phyloP scores from a whole-genome alignment of 768 basidiomycete genomes.

The Mycena epipterygia region DNA sequence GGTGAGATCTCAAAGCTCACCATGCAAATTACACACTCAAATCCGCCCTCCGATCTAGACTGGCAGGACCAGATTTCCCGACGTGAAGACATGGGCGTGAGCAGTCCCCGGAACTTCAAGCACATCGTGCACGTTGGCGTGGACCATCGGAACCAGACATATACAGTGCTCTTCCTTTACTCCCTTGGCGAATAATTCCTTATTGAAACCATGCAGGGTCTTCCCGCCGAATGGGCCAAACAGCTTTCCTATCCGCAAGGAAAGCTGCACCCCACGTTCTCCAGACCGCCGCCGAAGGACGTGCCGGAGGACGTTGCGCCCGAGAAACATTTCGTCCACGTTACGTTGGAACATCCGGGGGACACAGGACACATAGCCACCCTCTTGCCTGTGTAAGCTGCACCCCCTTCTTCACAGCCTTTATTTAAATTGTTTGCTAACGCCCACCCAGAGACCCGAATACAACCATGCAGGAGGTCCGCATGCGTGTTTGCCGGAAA shows the following conservation, averaged over 20 bases:
- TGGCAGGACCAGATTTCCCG: constrained; percentile 23
- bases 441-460: neutral
- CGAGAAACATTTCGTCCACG: neutral
- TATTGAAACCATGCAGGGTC: neutral
- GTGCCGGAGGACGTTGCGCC: neutral
- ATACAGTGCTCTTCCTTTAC: neutral
- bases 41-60: neutral
- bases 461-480: neutral
- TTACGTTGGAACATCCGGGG: neutral
- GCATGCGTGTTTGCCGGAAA: neutral
- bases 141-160: neutral
- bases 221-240: neutral
- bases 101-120: neutral
- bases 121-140: constrained; percentile 8
- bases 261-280: neutral
- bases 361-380: neutral
- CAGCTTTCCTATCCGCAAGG: neutral
- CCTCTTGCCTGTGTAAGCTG: neutral
- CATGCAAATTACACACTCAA: neutral
- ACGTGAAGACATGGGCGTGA: neutral
- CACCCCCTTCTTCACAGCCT: neutral
- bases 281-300: neutral
- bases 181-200: neutral
- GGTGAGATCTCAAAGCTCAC: neutral
- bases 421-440: neutral